Base-by-base conservation (phyloP, 108 stramenopile genomes). In the Seminavis robusta region DNA sequence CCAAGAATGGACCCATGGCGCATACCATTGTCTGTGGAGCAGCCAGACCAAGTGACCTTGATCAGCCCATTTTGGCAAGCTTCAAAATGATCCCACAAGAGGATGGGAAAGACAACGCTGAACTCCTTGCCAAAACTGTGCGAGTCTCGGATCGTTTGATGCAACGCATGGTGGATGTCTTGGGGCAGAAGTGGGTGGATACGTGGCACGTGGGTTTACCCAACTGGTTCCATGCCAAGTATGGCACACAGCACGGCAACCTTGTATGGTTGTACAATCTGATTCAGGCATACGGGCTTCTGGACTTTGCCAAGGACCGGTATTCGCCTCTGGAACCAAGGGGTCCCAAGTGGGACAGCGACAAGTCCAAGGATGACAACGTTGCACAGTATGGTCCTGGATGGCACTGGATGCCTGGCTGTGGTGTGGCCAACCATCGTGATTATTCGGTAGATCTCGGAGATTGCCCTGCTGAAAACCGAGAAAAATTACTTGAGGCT, bases 231-330 rank as follows among this genome's bases (percentile, higher is more conserved):
- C 62, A 75, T 8, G 74, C 69, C 15, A 59, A 74, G 5, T 59
- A 63, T 46, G 65, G 65, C 5, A 74, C 69, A 28, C 78, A 91
- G 45, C 76, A 81, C 60, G 79, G 77, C 13, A 79, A 83, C 52
- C 74, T 83, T 42, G 74, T 94, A 10, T 90, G 88, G 86, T 40
- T 72, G 7, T 86, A 90, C 79, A 94, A 88, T 43, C 43, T 65
- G 1, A 79, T 90, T 32, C 68, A 80, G 39, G 67, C 78, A 38
- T 90, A 48, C 57, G 92, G 92, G 0, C 72, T 94, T 68, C 36
- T 76, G 16, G 78, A 81, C n/a, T 94, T 77, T 74, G 83, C 80
- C 33, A 84, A 80, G 52, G 79, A 81, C 37, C 69, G 91, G 11
- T 92, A 92, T 48, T 54, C 21, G 4, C 67, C 67, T 3, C 55